A percentile compares a stretch with the other conserved stretches of the same genome.
Conservation (phyloP, 768 basidiomycete species). For the Hygrophorus russula region DNA sequence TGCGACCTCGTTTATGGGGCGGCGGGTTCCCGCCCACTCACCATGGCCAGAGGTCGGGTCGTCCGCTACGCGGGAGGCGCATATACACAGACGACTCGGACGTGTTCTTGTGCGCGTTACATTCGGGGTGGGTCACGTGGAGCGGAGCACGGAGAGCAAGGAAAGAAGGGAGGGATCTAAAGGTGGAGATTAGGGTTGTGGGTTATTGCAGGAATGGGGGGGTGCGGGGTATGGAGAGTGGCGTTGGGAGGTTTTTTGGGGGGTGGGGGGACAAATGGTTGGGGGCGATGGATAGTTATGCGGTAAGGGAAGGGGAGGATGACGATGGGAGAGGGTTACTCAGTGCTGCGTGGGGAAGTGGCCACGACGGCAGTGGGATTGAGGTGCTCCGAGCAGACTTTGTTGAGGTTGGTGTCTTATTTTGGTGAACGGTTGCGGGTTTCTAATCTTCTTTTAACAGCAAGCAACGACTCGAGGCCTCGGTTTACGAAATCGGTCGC, state of each 20-base stretch:
- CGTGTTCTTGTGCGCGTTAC: conserved; percentile 55
- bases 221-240: conserved; percentile 1
- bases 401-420: conserved; percentile 38
- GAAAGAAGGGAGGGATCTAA: conserved; percentile 26
- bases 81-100: conserved; percentile 77
- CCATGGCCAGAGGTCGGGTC: not conserved
- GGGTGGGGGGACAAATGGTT: conserved; percentile 27
- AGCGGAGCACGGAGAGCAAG: conserved; percentile 27
- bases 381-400: conserved; percentile 59
- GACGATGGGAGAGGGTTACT: conserved; percentile 51
- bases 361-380: conserved; percentile 68
- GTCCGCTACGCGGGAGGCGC: conserved; percentile 25
- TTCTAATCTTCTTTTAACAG: conserved; percentile 19
- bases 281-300: conserved; percentile 12
- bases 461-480: conserved; percentile 42
- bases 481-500: conserved; percentile 49
- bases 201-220: conserved; percentile 17
- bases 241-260: conserved; percentile 14
- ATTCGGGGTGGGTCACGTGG: conserved; percentile 49
- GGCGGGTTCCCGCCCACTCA: conserved; percentile 31
- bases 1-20: conserved; percentile 56
- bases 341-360: conserved; percentile 71
- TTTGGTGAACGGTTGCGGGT: conserved; percentile 1
- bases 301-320: conserved; percentile 20
- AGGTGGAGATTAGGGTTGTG: conserved; percentile 29